Base-by-base conservation (phyloP, 345 rosid species). In the Citrus maxima region DNA sequence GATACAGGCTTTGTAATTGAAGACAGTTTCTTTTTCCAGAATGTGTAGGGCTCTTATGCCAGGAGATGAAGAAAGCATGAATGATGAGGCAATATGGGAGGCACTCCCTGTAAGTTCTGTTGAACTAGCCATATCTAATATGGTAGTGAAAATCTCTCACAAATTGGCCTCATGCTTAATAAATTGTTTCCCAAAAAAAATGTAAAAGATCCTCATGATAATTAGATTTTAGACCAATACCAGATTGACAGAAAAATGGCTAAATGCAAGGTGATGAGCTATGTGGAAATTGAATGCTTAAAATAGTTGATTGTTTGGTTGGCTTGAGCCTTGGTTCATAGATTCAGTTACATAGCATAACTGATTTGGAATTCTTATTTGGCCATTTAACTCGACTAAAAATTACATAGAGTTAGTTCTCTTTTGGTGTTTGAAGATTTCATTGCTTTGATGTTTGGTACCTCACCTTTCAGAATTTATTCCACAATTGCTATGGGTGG, bases 1-100 rank as follows among this genome's bases (percentile, higher is more conserved):
- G 8, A 19, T 24, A 21, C 24, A 42, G 66, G 42, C 24, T 14
- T 72, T 58, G 42, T 68, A 40, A 62, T 63, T 69, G 78, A 79
- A 40, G 72, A 63, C 28, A 16, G 13, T 16, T 85, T 80, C 78
- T 62, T 56, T 80, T 51, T 75, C 76, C 86, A 95, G 99, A 81
- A 95, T 95, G 98, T 95, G 99, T 70, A 92, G 90, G 85, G 96
- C 96, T 80, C 84, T 95, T 77, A 92, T 93, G 97, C 98, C 97
- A 1, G 97, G 95, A 64, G 99, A 95, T 77, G 99, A 94, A 82
- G 98, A 91, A 80, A 88, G 87, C 87, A 88, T 89, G 85, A 90
- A 82, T 63, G 97, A 93, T 81, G 99, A 93, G 88, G 91, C 98
- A 80, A 88, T 93, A 87, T 93, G 97, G 99, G 98, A 95, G 82